Base-by-base conservation (phyloP, 163 green algal genomes). In the Scenedesmus sp. region DNA sequence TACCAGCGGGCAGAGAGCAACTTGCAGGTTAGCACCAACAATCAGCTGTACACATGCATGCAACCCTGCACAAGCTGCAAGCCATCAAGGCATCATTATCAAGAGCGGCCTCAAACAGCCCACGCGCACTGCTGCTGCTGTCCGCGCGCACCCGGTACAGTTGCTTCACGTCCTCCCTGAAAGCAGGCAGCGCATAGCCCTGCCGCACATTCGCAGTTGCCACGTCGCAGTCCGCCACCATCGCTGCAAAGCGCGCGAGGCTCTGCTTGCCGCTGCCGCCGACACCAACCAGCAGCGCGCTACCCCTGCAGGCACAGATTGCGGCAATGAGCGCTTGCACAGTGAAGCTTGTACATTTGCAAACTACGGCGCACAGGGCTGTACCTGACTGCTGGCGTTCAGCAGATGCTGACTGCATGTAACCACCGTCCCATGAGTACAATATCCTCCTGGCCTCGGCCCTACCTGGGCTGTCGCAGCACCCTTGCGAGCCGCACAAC, bases 141-240 rank as follows among this genome's bases (percentile, higher is more conserved):
- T 1, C n/a, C n/a, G n/a, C 22, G 3, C 40, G 2, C 59, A 95
- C 92, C 37, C 91, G 96, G 94, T 95, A 97, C 59, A 97, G 82
- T 24, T 94, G 94, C 91, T 96, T 97, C 24, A 98, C 85, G 85
- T 97, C 95, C 68, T 98, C 96, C 35, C 96, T 85, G 93, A 98
- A 98, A 87, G 96, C 95, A 30, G 35, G 90, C 40, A 93, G 68
- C 68, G 93, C 93, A 73, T 98, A 98, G 81, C 92, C 94, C 26
- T 94, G 91, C 33, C 86, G 95, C n/a, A 96, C 93, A 93, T 97
- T 95, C 26, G 97, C 93, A 88, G 90, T 95, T 87, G 91, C 94
- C 80, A 93, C 95, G 44, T 94, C 89, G 56, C 94, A 96, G 37
- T 96, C 96, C 0, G 89, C 93, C 46, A 99, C 96, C 79, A 95